Conservation (phyloP, 2,329 filamentous ascomycete genomes). For the Rutstroemia sp. region DNA sequence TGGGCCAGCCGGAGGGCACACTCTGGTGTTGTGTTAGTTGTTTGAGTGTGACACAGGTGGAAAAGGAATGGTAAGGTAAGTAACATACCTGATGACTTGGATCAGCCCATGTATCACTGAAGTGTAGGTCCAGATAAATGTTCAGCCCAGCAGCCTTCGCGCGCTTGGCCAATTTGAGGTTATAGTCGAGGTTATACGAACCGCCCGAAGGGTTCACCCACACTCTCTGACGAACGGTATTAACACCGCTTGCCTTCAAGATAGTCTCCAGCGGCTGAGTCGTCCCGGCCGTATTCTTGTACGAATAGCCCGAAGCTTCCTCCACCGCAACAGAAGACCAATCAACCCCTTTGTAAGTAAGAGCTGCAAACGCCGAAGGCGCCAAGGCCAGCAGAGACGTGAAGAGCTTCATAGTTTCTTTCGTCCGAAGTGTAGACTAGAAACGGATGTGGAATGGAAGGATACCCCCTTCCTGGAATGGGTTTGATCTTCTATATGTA, state of each 20-base stretch:
- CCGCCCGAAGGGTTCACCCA: conserved; percentile 63
- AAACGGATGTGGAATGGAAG: no score
- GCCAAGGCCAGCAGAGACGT: conserved; percentile 1
- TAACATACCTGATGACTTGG: conserved; percentile 47
- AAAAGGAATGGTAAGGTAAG: background rate
- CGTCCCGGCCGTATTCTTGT: conserved; percentile 48
- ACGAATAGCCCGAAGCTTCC: conserved; percentile 52
- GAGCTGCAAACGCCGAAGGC: conserved; percentile 26
- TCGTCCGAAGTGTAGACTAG: no score
- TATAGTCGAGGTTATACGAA: conserved; percentile 63
- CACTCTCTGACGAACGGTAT: conserved; percentile 62
- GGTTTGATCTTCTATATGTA: no score
- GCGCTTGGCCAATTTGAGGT: conserved; percentile 57
- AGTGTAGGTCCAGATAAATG: conserved; percentile 54
- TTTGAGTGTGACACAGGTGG: background rate
- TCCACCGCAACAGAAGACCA: conserved; percentile 62
- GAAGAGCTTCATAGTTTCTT: conserved; percentile 2
- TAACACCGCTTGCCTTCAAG: conserved; percentile 53
- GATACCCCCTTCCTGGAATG: no score
- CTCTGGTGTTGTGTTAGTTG: conserved; percentile 24
- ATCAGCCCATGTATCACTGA: conserved; percentile 66
- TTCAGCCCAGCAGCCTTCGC: conserved; percentile 54
- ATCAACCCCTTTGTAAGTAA: conserved; percentile 61
- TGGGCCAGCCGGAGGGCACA: conserved; percentile 58
- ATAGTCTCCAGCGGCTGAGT: conserved; percentile 54